Evolutionary conservation across 1,284 basidiomycete species (phyloP).

Genomic region (Rhizoctonia solani): DNA sequence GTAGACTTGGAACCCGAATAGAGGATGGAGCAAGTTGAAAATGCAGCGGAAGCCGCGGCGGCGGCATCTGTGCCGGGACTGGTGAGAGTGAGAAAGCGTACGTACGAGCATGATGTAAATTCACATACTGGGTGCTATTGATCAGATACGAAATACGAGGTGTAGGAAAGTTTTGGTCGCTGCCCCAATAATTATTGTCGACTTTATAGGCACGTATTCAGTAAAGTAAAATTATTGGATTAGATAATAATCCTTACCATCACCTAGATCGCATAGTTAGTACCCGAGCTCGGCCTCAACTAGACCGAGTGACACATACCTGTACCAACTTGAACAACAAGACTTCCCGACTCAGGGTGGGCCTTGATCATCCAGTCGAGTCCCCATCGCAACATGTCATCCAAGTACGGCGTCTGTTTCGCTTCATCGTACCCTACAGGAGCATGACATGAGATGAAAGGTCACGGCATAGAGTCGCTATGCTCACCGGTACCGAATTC

Average conservation of each 20-base stretch:
- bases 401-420: slow-evolving; percentile 86
- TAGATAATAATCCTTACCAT: not conserved
- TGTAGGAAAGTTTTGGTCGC: slow-evolving; percentile 75
- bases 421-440: slow-evolving; percentile 72
- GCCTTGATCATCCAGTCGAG: slow-evolving; percentile 92
- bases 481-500: slow-evolving; percentile 72
- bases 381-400: slow-evolving; percentile 85
- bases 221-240: slow-evolving; percentile 32
- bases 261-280: not conserved
- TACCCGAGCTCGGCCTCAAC: not conserved
- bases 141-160: slow-evolving; percentile 78
- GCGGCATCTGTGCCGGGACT: slow-evolving; percentile 88
- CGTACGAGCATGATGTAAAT: not conserved
- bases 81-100: not conserved
- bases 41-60: slow-evolving; percentile 80
- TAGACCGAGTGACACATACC: slow-evolving; percentile 46
- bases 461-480: not conserved
- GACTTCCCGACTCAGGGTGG: slow-evolving; percentile 71
- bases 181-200: slow-evolving; percentile 87
- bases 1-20: slow-evolving; percentile 57
- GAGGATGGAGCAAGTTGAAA: slow-evolving; percentile 81
- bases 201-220: slow-evolving; percentile 39
- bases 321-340: slow-evolving; percentile 79
- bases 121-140: slow-evolving; percentile 59
- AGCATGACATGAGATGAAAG: slow-evolving; percentile 32